phyloP scores from a whole-genome alignment of 2,329 filamentous ascomycete species.

The Arthrobotrys sinensis region DNA sequence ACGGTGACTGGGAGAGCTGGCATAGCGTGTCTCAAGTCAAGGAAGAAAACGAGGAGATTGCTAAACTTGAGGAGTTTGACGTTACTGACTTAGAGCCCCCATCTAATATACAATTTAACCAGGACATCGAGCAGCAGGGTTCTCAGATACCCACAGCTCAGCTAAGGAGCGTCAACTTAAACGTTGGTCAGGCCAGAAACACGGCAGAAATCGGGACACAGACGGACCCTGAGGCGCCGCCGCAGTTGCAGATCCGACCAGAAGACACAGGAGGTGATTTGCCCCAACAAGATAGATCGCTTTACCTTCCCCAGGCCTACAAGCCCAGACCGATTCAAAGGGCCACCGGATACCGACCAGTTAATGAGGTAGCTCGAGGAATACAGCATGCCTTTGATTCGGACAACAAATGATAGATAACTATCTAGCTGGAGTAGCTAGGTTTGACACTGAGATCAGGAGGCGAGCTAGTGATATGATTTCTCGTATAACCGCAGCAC shows the following conservation, averaged over 20 bases:
- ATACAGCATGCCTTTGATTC: neutral
- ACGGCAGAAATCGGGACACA: constrained; percentile 4
- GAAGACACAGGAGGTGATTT: neutral
- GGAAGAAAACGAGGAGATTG: neutral
- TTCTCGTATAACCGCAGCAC: neutral
- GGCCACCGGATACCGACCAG: neutral
- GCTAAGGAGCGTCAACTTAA: neutral
- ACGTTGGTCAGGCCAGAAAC: neutral
- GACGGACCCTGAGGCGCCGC: neutral
- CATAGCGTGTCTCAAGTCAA: neutral
- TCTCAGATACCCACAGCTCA: neutral
- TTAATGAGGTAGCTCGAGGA: neutral
- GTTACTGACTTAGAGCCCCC: neutral
- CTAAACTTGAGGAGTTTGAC: neutral
- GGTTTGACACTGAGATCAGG: neutral
- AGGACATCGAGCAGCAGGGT: neutral
- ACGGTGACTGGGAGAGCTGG: neutral
- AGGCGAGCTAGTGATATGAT: neutral
- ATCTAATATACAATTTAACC: neutral
- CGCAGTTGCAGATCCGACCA: neutral
- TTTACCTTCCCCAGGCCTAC: constrained; percentile 17
- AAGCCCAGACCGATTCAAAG: constrained; percentile 8
- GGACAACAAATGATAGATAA: neutral
- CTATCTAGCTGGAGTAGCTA: constrained; percentile 5
- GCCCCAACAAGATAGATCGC: neutral